Conservation (phyloP, 2,329 filamentous ascomycete species). For the Aspergillus viridinutans region DNA sequence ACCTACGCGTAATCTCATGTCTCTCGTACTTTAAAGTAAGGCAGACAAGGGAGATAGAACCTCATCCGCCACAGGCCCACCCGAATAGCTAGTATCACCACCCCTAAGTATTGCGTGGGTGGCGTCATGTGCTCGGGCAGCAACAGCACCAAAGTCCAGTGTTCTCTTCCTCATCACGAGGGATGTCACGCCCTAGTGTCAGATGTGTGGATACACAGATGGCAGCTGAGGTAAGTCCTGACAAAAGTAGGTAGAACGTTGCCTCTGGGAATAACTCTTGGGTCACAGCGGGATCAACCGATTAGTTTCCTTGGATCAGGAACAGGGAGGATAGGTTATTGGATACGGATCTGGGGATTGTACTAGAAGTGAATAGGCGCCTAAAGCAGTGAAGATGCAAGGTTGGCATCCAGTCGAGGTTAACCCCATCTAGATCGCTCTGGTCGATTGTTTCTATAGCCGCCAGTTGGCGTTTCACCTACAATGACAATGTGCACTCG, state of each 20-base stretch:
- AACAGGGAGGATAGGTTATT: neutral
- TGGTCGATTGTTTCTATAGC: neutral
- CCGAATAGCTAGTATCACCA: neutral
- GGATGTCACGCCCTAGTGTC: neutral
- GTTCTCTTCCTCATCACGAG: neutral
- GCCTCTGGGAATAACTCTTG: neutral
- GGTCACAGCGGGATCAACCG: conserved; percentile 14
- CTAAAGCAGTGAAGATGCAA: neutral
- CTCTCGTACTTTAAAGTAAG: neutral
- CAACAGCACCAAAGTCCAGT: neutral
- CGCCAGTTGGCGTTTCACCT: neutral
- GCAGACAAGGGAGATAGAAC: neutral
- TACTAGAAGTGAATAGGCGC: neutral
- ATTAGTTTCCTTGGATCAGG: conserved; percentile 7
- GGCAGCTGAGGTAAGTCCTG: neutral
- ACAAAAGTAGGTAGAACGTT: neutral
- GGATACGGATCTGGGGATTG: neutral
- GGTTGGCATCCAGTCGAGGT: neutral
- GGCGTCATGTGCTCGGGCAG: neutral
- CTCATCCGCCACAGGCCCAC: neutral
- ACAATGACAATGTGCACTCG: neutral
- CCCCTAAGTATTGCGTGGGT: neutral
- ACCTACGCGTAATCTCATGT: neutral
- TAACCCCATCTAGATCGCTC: neutral
- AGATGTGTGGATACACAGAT: neutral